Evolutionary conservation across 169 alveolate species (phyloP), one percentile per base, ranked within the genome.

Genomic region (Cryptosporidium ubiquitum): DNA sequence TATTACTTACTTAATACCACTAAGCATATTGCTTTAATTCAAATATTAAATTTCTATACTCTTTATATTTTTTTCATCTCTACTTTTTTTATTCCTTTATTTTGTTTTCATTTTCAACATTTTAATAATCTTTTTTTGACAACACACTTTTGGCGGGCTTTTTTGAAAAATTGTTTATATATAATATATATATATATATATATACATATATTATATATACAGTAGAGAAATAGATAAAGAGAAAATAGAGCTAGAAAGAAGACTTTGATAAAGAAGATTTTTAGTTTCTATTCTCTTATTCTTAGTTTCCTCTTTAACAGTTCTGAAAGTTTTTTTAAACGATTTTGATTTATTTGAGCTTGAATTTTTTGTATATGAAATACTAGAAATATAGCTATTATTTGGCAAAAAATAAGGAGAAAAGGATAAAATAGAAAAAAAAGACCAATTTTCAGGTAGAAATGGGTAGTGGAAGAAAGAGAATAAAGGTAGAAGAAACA

Each of bases 381-480:
- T 5, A 47, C 55, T 47, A 47, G 3, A 3, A 14, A 12, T 14
- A 14, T 47, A 47, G 16, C 4, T 47, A 20, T 1, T 47, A 47
- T 47, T 12, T 1, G 16, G n/a, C 3, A 47, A 14, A 6, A 47
- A 47, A 47, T 14, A 47, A 14, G 20, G 12, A 47, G 20, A 2
- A 12, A 47, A 47, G 16, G 55, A 47, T 2, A 47, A 14, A 47
- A 14, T 47, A 47, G 16, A 1, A 47, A 5, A 47, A 14, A 37
- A 47, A 5, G 6, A 14, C 0, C 12, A 14, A 5, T 2, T 47
- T 55, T 16, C 6, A 33, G 52, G 1, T 37, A 64, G 71, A 64
- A 64, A 64, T 64, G 71, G 71, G 52, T 0, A n/a, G 14, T 35
- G 71, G 47, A 33, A 64, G 71, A 64, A 64, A 64, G n/a, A 64